Evolutionary conservation across 805 yeast genomes (phyloP).

Genomic region (Phaffomyces opuntiae): DNA sequence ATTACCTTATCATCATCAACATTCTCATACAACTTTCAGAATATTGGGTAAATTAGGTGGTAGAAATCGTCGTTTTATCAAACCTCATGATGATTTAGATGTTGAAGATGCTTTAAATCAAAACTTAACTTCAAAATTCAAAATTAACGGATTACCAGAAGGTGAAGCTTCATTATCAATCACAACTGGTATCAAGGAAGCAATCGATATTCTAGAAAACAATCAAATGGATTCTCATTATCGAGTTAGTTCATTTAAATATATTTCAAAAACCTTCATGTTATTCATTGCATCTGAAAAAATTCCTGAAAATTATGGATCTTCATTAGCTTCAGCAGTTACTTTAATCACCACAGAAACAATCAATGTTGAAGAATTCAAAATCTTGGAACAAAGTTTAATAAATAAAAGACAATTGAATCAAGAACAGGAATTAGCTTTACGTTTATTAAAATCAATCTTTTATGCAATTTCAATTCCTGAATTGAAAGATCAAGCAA

Average conservation of each 20-base stretch:
- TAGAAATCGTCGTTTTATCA: conserved; percentile 79
- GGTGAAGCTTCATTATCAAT: conserved; percentile 63
- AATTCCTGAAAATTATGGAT: conserved; percentile 33
- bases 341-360: conserved; percentile 32
- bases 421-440: conserved; percentile 58
- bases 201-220: conserved; percentile 69
- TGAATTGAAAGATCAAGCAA: conserved; percentile 65
- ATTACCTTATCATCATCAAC: conserved; percentile 89
- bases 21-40: conserved; percentile 89
- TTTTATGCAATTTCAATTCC: conserved; percentile 73
- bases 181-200: conserved; percentile 77
- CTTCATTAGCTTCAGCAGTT: conserved; percentile 44
- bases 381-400: conserved; percentile 34
- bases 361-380: conserved; percentile 22
- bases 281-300: conserved; percentile 47
- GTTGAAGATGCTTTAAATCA: conserved; percentile 51
- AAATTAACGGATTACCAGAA: conserved; percentile 56
- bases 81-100: conserved; percentile 62
- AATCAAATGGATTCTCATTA: conserved; percentile 51
- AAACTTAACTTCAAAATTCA: conserved; percentile 61
- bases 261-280: conserved; percentile 57
- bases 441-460: conserved; percentile 58
- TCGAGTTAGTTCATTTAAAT: conserved; percentile 70
- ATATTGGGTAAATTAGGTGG: conserved; percentile 96
- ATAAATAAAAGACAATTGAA: conserved; percentile 44